These are phyloP conservation scores for Tylopilus sp. DNA, from an alignment of 768 basidiomycete species.

Conservation along the genomic window DNA sequence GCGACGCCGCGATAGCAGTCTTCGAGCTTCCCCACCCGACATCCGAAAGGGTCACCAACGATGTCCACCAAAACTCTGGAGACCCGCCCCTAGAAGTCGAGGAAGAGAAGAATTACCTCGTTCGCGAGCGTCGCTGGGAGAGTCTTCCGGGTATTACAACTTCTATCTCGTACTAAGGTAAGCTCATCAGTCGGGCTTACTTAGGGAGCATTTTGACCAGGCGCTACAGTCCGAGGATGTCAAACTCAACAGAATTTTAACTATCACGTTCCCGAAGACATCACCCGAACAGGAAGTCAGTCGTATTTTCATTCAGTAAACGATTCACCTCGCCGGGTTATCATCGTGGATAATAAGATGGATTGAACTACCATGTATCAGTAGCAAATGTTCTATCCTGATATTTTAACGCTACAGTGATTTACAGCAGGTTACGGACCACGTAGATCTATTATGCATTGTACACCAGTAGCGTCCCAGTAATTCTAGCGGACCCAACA, in stretches of 20 bases:
- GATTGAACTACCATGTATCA: no score
- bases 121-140: constrained; percentile 44
- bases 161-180: constrained; percentile 49
- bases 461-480: no score
- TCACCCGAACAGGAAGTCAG: constrained; percentile 25
- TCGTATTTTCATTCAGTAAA: neutral
- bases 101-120: constrained; percentile 37
- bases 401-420: no score
- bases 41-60: constrained; percentile 45
- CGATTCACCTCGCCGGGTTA: no score
- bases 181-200: neutral
- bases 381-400: no score
- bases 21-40: constrained; percentile 56
- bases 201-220: neutral
- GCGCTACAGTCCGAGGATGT: constrained; percentile 39
- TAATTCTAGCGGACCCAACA: no score
- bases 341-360: no score
- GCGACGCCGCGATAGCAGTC: constrained; percentile 44
- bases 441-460: no score
- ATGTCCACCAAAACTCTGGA: constrained; percentile 46
- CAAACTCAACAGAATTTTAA: constrained; percentile 46
- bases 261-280: constrained; percentile 46
- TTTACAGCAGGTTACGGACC: no score
- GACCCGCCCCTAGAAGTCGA: constrained; percentile 33
- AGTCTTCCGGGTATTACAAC: constrained; percentile 42